Conservation (phyloP, 257 asterid genomes). For the Solanum sparsipilum region DNA sequence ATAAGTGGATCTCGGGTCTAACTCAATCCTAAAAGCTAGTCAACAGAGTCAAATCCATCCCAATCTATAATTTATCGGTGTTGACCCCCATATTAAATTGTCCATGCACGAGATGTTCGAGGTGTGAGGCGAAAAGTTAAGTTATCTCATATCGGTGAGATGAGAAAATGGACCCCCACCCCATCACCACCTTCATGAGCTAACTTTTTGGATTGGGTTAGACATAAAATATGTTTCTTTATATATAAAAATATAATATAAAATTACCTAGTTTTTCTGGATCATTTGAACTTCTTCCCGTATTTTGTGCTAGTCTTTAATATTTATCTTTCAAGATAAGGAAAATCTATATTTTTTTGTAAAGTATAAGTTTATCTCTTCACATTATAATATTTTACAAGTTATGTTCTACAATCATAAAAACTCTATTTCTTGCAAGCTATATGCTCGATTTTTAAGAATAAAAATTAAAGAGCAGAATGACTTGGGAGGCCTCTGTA, state of each 20-base stretch:
- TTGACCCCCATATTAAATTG: background rate
- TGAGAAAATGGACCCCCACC: background rate
- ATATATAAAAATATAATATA: background rate
- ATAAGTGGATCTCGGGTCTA: background rate
- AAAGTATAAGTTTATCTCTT: background rate
- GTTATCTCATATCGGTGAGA: background rate
- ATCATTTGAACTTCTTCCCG: background rate
- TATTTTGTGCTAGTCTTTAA: background rate
- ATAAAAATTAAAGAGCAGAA: background rate
- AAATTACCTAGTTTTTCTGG: background rate
- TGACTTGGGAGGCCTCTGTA: no score
- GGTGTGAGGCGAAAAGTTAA: background rate
- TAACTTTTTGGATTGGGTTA: no score
- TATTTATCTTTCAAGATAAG: no score
- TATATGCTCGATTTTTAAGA: accelerated
- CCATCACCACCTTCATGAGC: background rate
- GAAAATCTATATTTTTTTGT: no score
- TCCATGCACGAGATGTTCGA: background rate
- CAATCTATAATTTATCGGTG: no score
- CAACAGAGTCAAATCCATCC: background rate
- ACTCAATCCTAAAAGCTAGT: background rate
- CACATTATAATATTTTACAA: background rate
- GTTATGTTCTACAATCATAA: background rate
- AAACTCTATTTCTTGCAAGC: background rate
- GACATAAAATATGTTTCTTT: no score